Percentiles rank a stretch among this genome's conserved stretches.
Conservation (phyloP, 176 grass and related monocot species). For the Triticum turgidum region DNA sequence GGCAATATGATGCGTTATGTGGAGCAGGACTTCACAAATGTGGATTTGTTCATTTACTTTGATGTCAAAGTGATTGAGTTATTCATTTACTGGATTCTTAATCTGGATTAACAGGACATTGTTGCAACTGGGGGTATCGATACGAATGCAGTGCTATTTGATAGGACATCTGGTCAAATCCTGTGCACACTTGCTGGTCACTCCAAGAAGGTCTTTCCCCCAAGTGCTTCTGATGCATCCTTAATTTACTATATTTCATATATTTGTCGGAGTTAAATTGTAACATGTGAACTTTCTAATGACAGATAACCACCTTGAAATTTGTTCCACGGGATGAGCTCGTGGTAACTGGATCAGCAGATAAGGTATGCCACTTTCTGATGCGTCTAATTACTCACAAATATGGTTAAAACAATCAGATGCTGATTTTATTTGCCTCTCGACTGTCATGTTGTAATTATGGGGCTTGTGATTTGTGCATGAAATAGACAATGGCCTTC, state of each 20-base stretch:
- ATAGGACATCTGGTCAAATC: slow-evolving; percentile 88
- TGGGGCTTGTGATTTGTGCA: neutral
- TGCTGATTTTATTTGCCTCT: slow-evolving; percentile 11
- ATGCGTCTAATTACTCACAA: neutral
- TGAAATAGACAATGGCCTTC: neutral
- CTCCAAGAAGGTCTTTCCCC: slow-evolving; percentile 83
- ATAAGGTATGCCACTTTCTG: slow-evolving; percentile 60
- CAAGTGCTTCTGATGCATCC: slow-evolving; percentile 17
- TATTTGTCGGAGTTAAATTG: slow-evolving; percentile 6
- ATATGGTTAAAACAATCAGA: neutral
- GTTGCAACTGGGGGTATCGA: slow-evolving; percentile 91
- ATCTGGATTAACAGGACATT: slow-evolving; percentile 64
- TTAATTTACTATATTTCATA: neutral
- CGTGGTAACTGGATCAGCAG: slow-evolving; percentile 80
- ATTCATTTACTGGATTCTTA: slow-evolving; percentile 27
- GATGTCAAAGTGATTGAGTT: slow-evolving; percentile 20
- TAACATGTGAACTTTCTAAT: slow-evolving; percentile 10
- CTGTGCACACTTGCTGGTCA: slow-evolving; percentile 87
- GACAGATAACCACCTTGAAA: slow-evolving; percentile 88
- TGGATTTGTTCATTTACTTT: neutral
- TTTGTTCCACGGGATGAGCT: slow-evolving; percentile 80
- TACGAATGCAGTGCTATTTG: slow-evolving; percentile 94
- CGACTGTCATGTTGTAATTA: neutral
- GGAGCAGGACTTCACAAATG: neutral
- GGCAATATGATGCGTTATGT: neutral